A percentile compares a stretch with the other conserved stretches of the same genome.
These are phyloP conservation scores for Phyllosticta citribraziliensis DNA, from an alignment of 2,329 filamentous ascomycete species.

Conservation along the genomic window DNA sequence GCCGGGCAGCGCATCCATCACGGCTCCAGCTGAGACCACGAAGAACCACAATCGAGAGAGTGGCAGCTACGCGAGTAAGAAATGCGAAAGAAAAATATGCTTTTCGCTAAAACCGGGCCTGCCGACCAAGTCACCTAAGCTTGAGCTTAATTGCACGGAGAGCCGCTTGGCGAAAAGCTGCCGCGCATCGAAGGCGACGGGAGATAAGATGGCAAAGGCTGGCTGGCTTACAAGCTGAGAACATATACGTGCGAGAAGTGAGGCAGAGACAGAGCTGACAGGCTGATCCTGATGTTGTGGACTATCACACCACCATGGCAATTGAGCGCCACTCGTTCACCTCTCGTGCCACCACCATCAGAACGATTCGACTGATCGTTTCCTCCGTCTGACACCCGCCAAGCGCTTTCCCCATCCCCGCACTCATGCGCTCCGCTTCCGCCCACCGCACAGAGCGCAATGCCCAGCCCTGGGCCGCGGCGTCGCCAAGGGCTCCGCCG, in stretches of 20 bases:
- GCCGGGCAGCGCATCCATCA: no score
- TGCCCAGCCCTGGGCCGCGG: neutral
- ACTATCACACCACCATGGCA: neutral
- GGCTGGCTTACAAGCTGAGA: neutral
- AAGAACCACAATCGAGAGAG: neutral
- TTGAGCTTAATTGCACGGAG: neutral
- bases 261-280: neutral
- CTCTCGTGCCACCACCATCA: neutral
- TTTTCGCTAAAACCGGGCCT: neutral
- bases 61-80: neutral
- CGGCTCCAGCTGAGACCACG: neutral
- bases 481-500: slow-evolving; percentile 9
- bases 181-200: neutral
- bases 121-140: neutral
- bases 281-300: neutral
- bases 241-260: neutral
- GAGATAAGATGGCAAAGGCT: neutral
- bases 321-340: neutral
- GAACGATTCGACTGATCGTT: neutral
- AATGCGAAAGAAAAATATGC: neutral
- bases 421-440: neutral
- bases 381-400: neutral
- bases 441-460: neutral
- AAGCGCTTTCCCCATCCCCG: neutral
- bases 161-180: neutral